phyloP scores from a whole-genome alignment of 2,329 filamentous ascomycete species.

The Fusarium falciforme region DNA sequence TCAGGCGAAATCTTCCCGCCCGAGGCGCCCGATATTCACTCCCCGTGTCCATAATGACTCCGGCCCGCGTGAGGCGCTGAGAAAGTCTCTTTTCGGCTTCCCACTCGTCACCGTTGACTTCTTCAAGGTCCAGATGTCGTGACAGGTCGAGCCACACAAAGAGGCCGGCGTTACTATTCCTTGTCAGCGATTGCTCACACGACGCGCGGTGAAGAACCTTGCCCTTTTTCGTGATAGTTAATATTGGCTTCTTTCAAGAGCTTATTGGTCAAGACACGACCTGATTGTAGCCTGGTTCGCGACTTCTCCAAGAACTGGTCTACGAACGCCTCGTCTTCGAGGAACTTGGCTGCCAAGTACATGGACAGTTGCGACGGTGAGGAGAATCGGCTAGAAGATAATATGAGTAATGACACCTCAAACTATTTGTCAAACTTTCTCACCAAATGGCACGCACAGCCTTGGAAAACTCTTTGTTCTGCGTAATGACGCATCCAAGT shows the following conservation, averaged over 20 bases:
- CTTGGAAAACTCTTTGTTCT: neutral
- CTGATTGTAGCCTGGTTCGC: neutral
- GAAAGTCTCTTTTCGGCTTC: neutral
- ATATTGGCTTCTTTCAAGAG: neutral
- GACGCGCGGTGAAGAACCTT: neutral
- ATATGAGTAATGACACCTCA: neutral
- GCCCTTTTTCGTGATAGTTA: neutral
- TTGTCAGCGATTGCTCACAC: neutral
- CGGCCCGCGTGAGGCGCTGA: neutral
- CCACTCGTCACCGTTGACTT: neutral
- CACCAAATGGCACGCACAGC: neutral
- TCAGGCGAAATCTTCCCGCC: neutral
- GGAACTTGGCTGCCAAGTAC: neutral
- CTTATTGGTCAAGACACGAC: neutral
- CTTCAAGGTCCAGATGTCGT: neutral
- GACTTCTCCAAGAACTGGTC: neutral
- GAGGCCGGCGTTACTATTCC: neutral
- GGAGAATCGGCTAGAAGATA: neutral
- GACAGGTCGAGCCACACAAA: neutral
- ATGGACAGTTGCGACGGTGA: neutral
- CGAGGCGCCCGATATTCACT: neutral
- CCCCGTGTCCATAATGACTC: neutral
- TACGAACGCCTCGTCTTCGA: neutral
- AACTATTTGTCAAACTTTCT: neutral
- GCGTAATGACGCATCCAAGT: conserved; percentile 1